These are phyloP conservation scores for Aciculoconidium aculeatum DNA, from an alignment of 805 yeast species.

Conservation along the genomic window DNA sequence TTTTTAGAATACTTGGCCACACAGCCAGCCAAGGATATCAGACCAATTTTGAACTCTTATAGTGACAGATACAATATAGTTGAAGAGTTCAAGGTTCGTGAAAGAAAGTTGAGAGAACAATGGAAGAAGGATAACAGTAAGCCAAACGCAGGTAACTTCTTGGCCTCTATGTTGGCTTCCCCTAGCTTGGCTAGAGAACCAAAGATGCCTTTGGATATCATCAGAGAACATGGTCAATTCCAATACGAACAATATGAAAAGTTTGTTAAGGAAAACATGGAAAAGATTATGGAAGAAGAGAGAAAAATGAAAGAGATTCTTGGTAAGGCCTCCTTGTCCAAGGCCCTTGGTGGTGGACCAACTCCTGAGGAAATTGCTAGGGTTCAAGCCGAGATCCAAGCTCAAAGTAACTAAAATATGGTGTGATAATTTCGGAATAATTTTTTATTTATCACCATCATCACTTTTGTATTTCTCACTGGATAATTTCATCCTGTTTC, in stretches of 20 bases:
- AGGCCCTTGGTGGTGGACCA: conserved; percentile 80
- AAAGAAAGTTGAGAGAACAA: conserved; percentile 62
- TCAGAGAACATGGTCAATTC: conserved; percentile 89
- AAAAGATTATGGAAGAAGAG: conserved; percentile 77
- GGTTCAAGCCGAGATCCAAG: conserved; percentile 30
- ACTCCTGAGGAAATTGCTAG: conserved; percentile 59
- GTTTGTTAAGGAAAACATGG: conserved; percentile 52
- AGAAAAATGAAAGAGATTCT: conserved; percentile 76
- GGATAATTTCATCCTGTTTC: too few relatives aligned
- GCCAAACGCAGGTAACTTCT: conserved; percentile 45
- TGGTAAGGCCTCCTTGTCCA: conserved; percentile 78
- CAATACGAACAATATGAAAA: conserved; percentile 76
- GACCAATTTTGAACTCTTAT: conserved; percentile 78
- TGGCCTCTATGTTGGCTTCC: conserved; percentile 61
- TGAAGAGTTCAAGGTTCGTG: conserved; percentile 77
- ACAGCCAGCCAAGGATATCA: conserved; percentile 78
- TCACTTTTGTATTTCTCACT: too few relatives aligned
- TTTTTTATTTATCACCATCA: too few relatives aligned
- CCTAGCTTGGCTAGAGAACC: conserved; percentile 46
- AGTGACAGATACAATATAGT: conserved; percentile 61
- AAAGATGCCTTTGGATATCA: conserved; percentile 79
- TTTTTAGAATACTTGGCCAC: conserved; percentile 92
- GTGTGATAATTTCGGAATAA: too few relatives aligned
- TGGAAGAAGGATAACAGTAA: conserved; percentile 50
- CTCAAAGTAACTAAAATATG: too few relatives aligned